phyloP scores from a whole-genome alignment of 73 alveolate species.

The Symbiodinium pilosum region DNA sequence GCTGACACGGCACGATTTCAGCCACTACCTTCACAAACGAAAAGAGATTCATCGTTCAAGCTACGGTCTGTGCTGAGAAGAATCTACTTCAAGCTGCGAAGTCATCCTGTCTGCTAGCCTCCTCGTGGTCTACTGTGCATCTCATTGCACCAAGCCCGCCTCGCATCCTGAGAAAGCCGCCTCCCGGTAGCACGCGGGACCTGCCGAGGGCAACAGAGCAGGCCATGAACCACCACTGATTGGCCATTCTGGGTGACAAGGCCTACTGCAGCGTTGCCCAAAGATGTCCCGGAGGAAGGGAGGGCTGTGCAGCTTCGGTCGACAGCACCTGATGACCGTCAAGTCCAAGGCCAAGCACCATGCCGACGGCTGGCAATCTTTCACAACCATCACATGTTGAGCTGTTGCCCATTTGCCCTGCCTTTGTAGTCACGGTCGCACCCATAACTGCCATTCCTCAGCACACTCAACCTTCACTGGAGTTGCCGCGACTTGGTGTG shows the following conservation, averaged over 20 bases:
- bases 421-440: conserved; percentile 94
- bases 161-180: conserved; percentile 79
- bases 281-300: background rate
- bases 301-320: conserved; percentile 51
- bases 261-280: conserved; percentile 88
- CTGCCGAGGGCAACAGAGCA: too few relatives aligned
- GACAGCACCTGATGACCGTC: conserved; percentile 55
- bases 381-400: too few relatives aligned
- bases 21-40: conserved; percentile 51
- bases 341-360: too few relatives aligned
- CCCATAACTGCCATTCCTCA: conserved; percentile 79
- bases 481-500: too few relatives aligned
- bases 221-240: background rate
- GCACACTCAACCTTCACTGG: too few relatives aligned
- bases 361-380: too few relatives aligned
- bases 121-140: too few relatives aligned
- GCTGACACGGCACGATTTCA: conserved; percentile 88
- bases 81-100: too few relatives aligned
- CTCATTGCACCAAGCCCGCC: conserved; percentile 23
- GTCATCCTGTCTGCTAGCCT: too few relatives aligned
- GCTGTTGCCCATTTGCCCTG: too few relatives aligned
- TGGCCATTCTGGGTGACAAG: background rate
- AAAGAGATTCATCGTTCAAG: too few relatives aligned
- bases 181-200: conserved; percentile 66
- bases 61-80: background rate